Percentiles rank a stretch among this genome's conserved stretches.
Evolutionary conservation across 1,139 yeast species (phyloP).

Genomic region (Protomyces inouyei): DNA sequence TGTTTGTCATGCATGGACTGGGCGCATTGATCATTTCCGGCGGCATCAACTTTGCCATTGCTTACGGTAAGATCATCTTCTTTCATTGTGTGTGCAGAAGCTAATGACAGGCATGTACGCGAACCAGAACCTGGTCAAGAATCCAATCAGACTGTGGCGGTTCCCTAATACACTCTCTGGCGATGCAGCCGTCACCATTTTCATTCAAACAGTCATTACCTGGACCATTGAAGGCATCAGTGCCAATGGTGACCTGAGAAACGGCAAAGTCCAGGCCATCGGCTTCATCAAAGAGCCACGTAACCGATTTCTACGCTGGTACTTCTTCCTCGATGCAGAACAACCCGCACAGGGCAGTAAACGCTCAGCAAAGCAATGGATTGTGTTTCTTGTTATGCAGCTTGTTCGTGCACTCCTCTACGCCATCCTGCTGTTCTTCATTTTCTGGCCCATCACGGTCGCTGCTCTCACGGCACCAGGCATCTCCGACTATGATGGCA

Average conservation of each 20-base stretch:
- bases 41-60: slow-evolving; percentile 28
- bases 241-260: slow-evolving; percentile 22
- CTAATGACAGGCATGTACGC: slow-evolving; percentile 17
- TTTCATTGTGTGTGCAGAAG: neutral
- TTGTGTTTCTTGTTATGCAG: slow-evolving; percentile 5
- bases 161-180: slow-evolving; percentile 29
- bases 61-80: slow-evolving; percentile 16
- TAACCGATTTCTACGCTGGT: slow-evolving; percentile 12
- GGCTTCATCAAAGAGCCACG: slow-evolving; percentile 18
- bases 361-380: slow-evolving; percentile 7
- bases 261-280: slow-evolving; percentile 23
- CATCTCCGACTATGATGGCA: slow-evolving; percentile 1
- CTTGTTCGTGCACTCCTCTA: slow-evolving; percentile 11
- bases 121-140: neutral
- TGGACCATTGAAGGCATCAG: slow-evolving; percentile 19
- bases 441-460: slow-evolving; percentile 19
- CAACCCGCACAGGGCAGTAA: slow-evolving; percentile 4
- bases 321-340: slow-evolving; percentile 22
- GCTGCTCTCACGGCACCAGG: slow-evolving; percentile 16
- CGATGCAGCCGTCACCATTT: slow-evolving; percentile 28
- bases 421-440: slow-evolving; percentile 5
- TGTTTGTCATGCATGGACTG: slow-evolving; percentile 19
- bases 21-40: slow-evolving; percentile 28
- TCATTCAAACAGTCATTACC: slow-evolving; percentile 19
- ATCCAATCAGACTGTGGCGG: slow-evolving; percentile 26